Base-by-base conservation (phyloP, 768 basidiomycete genomes). In the Serendipita sp. region DNA sequence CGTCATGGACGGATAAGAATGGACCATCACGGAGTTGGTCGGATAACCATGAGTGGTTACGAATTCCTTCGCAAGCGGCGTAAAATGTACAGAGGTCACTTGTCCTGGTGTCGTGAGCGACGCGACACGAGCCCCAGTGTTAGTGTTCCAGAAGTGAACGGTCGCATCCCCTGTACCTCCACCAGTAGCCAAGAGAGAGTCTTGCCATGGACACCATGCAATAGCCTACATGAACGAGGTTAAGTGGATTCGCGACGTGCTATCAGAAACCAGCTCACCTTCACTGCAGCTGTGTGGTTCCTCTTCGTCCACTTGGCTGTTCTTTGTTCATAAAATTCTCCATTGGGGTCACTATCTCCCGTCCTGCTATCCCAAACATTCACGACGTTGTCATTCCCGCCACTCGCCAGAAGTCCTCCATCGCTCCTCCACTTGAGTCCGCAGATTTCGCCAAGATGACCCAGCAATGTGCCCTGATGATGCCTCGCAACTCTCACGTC, bases 191-290 rank as follows among this genome's bases (percentile, higher is more conserved):
- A 98, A 83, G 16, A 97, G 79, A 2, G 88, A 85, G 0, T 86
- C 83, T 74, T 93, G 89, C 96, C 96, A 98, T 0, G 95, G 92
- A 68, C 91, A 95, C 92, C 96, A 99, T 0, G 92, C 91, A 64
- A 99, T 77, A 1, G 93, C 94, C 90, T 92, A 68, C 30, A 64
- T 64, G 45, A 35, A 51, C 0, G 23, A 23, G 23, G 23, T 23
- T 1, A 23, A 23, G 23, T 23, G 23, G 23, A 23, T 23, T 23
- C 23, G 23, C 23, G 1, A 46, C 18, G 18, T 15, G 15, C 2
- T 2, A n/a, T 58, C 15, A 16, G 18, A 23, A 23, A 23, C 23
- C 23, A 3, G 35, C 72, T 48, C 36, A 76, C 78, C 73, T 79
- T 79, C 68, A 79, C 78, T 1, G 92, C 92, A 0, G 91, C 92